Base-by-base conservation (phyloP, 495 filamentous ascomycete genomes). In the Glutinoglossum americanum region DNA sequence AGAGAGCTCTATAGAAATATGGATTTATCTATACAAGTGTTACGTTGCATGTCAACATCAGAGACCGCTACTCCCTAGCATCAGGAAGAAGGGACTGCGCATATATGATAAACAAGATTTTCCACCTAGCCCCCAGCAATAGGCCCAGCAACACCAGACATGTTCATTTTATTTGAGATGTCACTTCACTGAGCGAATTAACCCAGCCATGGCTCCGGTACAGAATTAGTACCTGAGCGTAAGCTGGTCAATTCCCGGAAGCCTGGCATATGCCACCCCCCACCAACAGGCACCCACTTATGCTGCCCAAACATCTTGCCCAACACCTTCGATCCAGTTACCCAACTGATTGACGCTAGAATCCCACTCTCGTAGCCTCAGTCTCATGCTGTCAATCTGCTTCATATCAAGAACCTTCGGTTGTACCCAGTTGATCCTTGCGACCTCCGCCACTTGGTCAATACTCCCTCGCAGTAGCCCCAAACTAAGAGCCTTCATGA, bases 381-480 rank as follows among this genome's bases (percentile, higher is more conserved):
- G 74, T 63, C 85, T 80, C 92, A 99, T 97, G 61, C 81, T 87
- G 65, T 88, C 88, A 62, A 99, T 93, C 76, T 97, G 93, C 67
- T 78, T 81, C 79, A 89, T 86, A 71, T 97, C 92, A 63, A 98
- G 69, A 53, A 95, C 86, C 76, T 96, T 96, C 13, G 92, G 93
- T 75, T 99, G 92, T 44, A 99, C 92, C 92, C 92, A 99, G 66
- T 87, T 87, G 72, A 99, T 95, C 66, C 89, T 77, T 27, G 92
- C 92, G 55, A 97, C 78, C 72, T 88, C 80, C 54, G 84, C 89
- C 28, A 97, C 92, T 73, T 99, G 89, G 70, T 99, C 92, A 61
- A 99, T 99, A 45, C 82, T 90, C 3, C 92, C 92, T 63, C 81
- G 77, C 60, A 99, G 74, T 63, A 99, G 74, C 0, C 89, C 93